Evolutionary conservation across 306 rosid genomes (phyloP).

Genomic region (Quillaja saponaria): DNA sequence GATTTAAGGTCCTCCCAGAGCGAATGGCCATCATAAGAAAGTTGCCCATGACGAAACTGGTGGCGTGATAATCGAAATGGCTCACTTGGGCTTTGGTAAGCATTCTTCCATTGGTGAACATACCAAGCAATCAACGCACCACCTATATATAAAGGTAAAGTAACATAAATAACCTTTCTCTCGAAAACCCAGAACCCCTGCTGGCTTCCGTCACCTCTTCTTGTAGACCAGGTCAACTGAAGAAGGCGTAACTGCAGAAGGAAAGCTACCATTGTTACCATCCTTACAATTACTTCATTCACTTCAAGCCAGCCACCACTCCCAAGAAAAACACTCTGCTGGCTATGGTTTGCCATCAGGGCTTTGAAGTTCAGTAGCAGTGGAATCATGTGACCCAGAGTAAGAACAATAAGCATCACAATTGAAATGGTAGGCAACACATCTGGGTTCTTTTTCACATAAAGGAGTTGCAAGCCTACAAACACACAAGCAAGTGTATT

Average conservation of each 20-base stretch:
- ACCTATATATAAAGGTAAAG: constrained; percentile 58
- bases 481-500: constrained; percentile 76
- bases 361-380: constrained; percentile 79
- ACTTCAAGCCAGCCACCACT: constrained; percentile 84
- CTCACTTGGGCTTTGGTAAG: constrained; percentile 29
- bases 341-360: constrained; percentile 44
- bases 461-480: constrained; percentile 79
- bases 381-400: constrained; percentile 80
- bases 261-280: constrained; percentile 79
- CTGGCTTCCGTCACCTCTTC: constrained; percentile 49
- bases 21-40: constrained; percentile 37
- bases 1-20: constrained; percentile 71
- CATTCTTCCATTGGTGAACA: constrained; percentile 46
- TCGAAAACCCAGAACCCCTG: constrained; percentile 62
- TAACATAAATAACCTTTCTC: constrained; percentile 54
- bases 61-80: constrained; percentile 46
- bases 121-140: constrained; percentile 63
- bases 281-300: constrained; percentile 72
- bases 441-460: constrained; percentile 59
- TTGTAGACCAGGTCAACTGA: constrained; percentile 77
- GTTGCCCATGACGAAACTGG: constrained; percentile 29
- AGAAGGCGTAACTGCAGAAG: constrained; percentile 74
- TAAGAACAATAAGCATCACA: constrained; percentile 64
- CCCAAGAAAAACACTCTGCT: constrained; percentile 56
- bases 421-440: constrained; percentile 68